phyloP scores from a whole-genome alignment of 2,329 filamentous ascomycete species.

The Paecilomyces niveus region DNA sequence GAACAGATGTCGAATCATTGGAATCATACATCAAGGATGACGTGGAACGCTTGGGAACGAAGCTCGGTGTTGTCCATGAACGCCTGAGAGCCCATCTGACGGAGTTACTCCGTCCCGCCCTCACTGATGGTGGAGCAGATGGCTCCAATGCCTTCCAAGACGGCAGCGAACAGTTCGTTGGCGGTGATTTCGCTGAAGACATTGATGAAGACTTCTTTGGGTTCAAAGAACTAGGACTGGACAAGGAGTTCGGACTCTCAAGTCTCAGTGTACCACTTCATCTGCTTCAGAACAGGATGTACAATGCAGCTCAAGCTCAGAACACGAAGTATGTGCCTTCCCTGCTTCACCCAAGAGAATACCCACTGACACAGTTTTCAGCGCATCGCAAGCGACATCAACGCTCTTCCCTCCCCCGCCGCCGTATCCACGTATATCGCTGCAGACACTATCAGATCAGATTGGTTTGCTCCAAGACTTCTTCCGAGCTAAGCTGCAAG shows the following conservation, averaged over 20 bases:
- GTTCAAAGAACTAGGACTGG: constrained; percentile 89
- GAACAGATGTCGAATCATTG: constrained; percentile 70
- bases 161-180: constrained; percentile 92
- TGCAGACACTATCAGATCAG: constrained; percentile 68
- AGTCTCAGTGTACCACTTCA: constrained; percentile 88
- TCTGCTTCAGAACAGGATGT: constrained; percentile 83
- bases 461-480: constrained; percentile 87
- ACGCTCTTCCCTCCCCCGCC: constrained; percentile 57
- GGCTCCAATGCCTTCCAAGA: constrained; percentile 91
- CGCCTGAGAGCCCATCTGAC: constrained; percentile 88
- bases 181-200: constrained; percentile 94
- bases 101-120: constrained; percentile 85
- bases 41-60: constrained; percentile 74
- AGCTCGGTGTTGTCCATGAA: constrained; percentile 79
- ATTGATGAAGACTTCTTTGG: constrained; percentile 98
- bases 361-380: constrained; percentile 11
- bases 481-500: constrained; percentile 81
- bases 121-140: constrained; percentile 72
- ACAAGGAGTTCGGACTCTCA: constrained; percentile 81
- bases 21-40: constrained; percentile 90
- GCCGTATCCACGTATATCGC: constrained; percentile 68
- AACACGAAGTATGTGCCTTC: constrained; percentile 46
- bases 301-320: constrained; percentile 76
- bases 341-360: constrained; percentile 1
- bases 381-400: constrained; percentile 45